phyloP scores from a whole-genome alignment of 768 basidiomycete species.

The Chlorophyllum brunneum region DNA sequence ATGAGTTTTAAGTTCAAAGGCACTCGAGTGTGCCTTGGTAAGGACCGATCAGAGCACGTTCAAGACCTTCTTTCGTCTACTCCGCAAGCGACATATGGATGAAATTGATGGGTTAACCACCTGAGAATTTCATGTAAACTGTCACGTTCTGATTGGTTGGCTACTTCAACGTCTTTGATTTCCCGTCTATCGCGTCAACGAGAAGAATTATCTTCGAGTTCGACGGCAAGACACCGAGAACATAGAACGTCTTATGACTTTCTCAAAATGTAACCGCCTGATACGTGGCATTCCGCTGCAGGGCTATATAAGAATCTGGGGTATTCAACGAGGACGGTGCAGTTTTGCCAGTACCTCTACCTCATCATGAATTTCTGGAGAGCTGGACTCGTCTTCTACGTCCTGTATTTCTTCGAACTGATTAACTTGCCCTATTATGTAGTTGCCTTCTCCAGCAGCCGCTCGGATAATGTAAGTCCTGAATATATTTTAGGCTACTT shows the following conservation, averaged over 20 bases:
- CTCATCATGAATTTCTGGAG: slow-evolving; percentile 3
- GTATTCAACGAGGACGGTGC: not conserved
- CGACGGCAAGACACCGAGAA: slow-evolving; percentile 4
- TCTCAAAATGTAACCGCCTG: not conserved
- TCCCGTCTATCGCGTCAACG: slow-evolving; percentile 5
- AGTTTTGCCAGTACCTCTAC: not conserved
- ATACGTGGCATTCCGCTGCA: slow-evolving; percentile 12
- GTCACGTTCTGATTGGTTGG: slow-evolving; percentile 7
- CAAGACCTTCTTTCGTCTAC: not conserved
- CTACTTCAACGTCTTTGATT: not conserved
- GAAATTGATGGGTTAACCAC: too few relatives aligned
- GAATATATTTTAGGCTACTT: not conserved
- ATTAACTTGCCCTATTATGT: slow-evolving; percentile 17
- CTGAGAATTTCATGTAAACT: slow-evolving; percentile 5
- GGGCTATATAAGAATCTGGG: slow-evolving; percentile 5
- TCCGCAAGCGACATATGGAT: slow-evolving; percentile 7
- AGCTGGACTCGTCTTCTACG: slow-evolving; percentile 9
- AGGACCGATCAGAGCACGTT: not conserved
- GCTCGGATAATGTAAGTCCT: slow-evolving; percentile 33
- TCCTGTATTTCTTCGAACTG: slow-evolving; percentile 14
- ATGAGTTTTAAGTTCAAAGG: not conserved
- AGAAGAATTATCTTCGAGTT: not conserved
- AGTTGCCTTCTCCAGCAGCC: slow-evolving; percentile 29
- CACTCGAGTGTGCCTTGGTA: not conserved
- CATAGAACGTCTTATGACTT: slow-evolving; percentile 9